Percentiles rank a stretch among this genome's conserved stretches.
Evolutionary conservation across 495 filamentous ascomycete species (phyloP).

Genomic region (Venustampulla echinocandica): DNA sequence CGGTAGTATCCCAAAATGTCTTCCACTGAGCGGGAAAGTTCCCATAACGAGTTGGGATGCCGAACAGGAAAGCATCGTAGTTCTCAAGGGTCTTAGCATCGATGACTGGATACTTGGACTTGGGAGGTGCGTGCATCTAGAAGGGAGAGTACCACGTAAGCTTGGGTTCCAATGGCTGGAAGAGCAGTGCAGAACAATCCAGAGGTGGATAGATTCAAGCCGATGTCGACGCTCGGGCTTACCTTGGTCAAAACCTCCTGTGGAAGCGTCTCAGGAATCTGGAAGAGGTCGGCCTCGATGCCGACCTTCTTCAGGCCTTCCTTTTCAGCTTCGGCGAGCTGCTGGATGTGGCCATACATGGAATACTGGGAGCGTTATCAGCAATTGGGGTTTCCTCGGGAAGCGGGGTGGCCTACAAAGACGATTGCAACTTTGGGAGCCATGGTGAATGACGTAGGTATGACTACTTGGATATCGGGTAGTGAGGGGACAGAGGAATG

Average conservation of each 20-base stretch:
- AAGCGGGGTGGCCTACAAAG: constrained; percentile 17
- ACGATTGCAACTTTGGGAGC: constrained; percentile 27
- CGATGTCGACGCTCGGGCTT: too few species aligned
- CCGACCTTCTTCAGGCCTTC: constrained; percentile 74
- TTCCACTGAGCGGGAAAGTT: constrained; percentile 99
- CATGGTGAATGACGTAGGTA: constrained; percentile 16
- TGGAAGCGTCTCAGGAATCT: constrained; percentile 75
- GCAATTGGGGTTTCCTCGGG: not conserved
- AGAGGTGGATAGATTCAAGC: too few species aligned
- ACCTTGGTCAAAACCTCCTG: constrained; percentile 60
- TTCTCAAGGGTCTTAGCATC: constrained; percentile 57
- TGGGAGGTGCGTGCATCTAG: constrained; percentile 77
- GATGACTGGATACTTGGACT: constrained; percentile 59
- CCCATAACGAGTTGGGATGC: constrained; percentile 96
- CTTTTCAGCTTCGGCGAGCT: constrained; percentile 83
- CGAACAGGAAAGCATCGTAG: constrained; percentile 89
- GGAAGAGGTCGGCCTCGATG: constrained; percentile 27
- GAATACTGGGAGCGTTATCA: constrained; percentile 60
- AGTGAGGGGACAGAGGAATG: not conserved
- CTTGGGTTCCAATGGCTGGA: not conserved
- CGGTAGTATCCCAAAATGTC: constrained; percentile 29
- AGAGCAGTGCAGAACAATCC: too few species aligned
- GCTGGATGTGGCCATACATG: constrained; percentile 85
- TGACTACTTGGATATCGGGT: not conserved
- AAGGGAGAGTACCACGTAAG: not conserved